Conservation (phyloP, 164 flowering plant species). For the Echeveria elegans region DNA sequence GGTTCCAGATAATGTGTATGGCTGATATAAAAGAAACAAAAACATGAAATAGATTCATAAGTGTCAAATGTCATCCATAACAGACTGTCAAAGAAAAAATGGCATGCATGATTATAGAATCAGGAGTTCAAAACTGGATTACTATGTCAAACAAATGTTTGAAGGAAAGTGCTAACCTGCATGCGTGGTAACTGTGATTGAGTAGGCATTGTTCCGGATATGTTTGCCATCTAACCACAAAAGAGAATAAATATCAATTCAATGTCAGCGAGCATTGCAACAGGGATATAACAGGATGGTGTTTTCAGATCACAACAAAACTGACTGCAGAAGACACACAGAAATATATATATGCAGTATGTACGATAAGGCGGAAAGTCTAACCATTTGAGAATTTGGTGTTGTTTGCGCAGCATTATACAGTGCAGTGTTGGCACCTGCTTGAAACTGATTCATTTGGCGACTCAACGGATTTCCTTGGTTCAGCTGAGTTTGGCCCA, state of each 20-base stretch:
- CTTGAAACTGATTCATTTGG: slow-evolving; percentile 68
- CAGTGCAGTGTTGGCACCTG: slow-evolving; percentile 63
- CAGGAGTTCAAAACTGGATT: not conserved
- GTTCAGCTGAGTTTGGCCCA: slow-evolving; percentile 72
- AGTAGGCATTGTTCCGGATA: slow-evolving; percentile 63
- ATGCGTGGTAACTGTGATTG: slow-evolving; percentile 60
- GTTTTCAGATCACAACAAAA: not conserved
- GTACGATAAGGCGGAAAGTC: slow-evolving; percentile 11
- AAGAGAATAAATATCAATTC: not conserved
- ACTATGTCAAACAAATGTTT: not conserved
- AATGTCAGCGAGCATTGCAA: not conserved
- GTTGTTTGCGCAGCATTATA: slow-evolving; percentile 80
- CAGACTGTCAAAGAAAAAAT: not conserved
- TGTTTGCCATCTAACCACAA: slow-evolving; percentile 55
- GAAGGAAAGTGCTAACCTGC: slow-evolving; percentile 43
- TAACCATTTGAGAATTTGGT: slow-evolving; percentile 79
- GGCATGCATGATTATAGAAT: not conserved
- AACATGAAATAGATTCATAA: not conserved
- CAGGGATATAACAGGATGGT: not conserved
- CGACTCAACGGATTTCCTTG: slow-evolving; percentile 81
- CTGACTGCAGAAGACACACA: not conserved
- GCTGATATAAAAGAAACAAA: slow-evolving; percentile 9
- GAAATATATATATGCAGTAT: not conserved
- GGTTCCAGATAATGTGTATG: slow-evolving; percentile 60
- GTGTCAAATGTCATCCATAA: not conserved